phyloP scores from a whole-genome alignment of 345 rosid species.

The Schrenkiella parvula region DNA sequence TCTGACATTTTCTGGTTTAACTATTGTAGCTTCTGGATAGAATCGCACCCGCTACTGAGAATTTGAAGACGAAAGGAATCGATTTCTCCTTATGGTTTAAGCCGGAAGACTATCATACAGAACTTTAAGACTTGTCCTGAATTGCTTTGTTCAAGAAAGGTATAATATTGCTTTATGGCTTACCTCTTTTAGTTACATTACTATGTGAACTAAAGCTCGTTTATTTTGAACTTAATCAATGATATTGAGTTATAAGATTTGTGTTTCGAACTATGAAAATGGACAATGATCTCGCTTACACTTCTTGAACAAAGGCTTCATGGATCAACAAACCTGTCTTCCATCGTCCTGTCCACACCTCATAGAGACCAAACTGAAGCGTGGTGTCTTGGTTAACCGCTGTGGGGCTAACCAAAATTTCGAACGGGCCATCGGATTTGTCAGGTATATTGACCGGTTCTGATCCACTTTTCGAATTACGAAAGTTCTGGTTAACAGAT shows the following conservation, averaged over 20 bases:
- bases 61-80: constrained; percentile 67
- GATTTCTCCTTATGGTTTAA: constrained; percentile 90
- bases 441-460: constrained; percentile 8
- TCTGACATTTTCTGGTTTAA: neutral
- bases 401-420: neutral
- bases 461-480: neutral
- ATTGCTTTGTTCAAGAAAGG: constrained; percentile 8
- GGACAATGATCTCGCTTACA: constrained; percentile 1
- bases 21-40: constrained; percentile 68
- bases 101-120: constrained; percentile 71
- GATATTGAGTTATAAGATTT: neutral
- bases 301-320: constrained; percentile 27
- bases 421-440: neutral
- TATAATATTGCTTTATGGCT: neutral
- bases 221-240: neutral
- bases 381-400: neutral
- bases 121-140: constrained; percentile 37
- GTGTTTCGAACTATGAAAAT: neutral
- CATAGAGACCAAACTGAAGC: constrained; percentile 65
- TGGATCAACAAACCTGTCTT: constrained; percentile 59
- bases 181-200: neutral
- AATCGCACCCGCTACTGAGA: constrained; percentile 76
- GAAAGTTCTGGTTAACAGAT: constrained; percentile 19
- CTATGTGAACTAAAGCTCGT: neutral
- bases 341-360: constrained; percentile 66